Percentiles rank a stretch among this genome's conserved stretches.
phyloP scores from a whole-genome alignment of 306 rosid species.

The Mimosa bimucronata region DNA sequence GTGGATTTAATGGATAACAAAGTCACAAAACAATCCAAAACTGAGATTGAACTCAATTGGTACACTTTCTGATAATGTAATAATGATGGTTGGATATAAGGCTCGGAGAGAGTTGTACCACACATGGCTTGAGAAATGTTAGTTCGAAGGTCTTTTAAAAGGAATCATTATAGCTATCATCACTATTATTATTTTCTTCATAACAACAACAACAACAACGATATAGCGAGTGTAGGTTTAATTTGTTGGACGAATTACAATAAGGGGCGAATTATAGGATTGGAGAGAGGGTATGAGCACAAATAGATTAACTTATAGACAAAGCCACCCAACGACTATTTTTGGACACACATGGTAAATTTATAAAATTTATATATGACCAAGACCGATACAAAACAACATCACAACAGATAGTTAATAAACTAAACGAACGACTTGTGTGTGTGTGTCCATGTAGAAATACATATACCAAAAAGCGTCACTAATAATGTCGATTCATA shows the following conservation, averaged over 20 bases:
- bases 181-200: conserved; percentile 31
- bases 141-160: no score
- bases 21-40: no score
- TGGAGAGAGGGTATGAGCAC: no score
- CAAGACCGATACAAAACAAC: neutral
- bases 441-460: no score
- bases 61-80: conserved; percentile 25
- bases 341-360: conserved; percentile 48
- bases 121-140: conserved; percentile 26
- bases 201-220: no score
- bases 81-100: conserved; percentile 42
- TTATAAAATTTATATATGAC: neutral
- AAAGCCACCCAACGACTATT: conserved; percentile 66
- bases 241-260: neutral
- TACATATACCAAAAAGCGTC: neutral
- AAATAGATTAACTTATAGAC: conserved; percentile 64
- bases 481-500: neutral
- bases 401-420: no score
- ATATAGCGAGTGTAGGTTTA: no score
- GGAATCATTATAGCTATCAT: neutral
- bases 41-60: neutral
- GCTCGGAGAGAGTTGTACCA: conserved; percentile 31
- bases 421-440: no score
- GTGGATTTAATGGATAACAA: no score
- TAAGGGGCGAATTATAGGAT: conserved; percentile 23